Evolutionary conservation across 2,329 filamentous ascomycete species (phyloP), one percentile per base, ranked within the genome.

Genomic region (Ophiostoma populinum): DNA sequence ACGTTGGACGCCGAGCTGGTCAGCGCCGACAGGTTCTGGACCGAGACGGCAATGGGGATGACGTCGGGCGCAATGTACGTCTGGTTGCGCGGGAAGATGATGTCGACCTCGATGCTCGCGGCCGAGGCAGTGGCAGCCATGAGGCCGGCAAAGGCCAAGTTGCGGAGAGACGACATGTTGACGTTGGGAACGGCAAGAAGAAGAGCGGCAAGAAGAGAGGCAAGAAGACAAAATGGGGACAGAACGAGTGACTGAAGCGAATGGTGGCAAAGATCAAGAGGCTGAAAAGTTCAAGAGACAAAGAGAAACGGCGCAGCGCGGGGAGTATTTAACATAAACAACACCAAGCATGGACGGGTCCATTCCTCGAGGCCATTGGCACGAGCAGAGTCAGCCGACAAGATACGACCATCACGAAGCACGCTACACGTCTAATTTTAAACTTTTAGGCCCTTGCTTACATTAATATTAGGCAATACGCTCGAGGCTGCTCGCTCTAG

Each of bases 21-120:
- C 25, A 27, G 34, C 15, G 11, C 17, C 7, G 20, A 24, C 13
- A 28, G 26, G 40, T 36, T 38, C 21, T 39, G 36, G 13, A 39
- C 13, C 11, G 24, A 21, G 9, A 41, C 16, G 24, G 34, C 40
- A 10, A 41, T 31, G 22, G 40, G 40, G 8, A 41, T 22, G n/a
- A 39, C 22, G 15, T 34, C 40, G 26, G 34, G 19, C 19, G 34
- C 5, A 6, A 18, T 12, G 40, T 41, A 41, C n/a, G 40, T 41
- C 31, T 42, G 37, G 21, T 42, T 42, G 35, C 37, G 40, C 28
- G 40, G 40, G 25, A 35, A 42, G 32, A 42, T n/a, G 18, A 40
- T 18, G 25, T 42, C 40, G 21, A 40, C 2, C 19, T 42, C 36
- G 9, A 39, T 18, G 19, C 10, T 24, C 18, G 13, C 16, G n/a